Evolutionary conservation across 192 early-diverging fungal species (phyloP).

Genomic region (Backusella sp.): DNA sequence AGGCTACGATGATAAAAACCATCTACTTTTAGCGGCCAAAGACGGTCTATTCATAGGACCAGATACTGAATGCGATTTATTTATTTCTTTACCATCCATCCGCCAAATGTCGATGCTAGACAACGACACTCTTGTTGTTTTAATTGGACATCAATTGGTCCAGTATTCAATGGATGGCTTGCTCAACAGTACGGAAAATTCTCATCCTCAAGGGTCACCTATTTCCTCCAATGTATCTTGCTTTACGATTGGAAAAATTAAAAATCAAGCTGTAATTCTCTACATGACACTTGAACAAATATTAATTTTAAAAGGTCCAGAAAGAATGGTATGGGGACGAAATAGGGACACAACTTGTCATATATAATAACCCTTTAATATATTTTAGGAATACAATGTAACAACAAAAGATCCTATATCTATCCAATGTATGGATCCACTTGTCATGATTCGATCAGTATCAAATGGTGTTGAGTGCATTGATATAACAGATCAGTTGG

Average conservation of each 20-base stretch:
- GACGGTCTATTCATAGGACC: background rate
- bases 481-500: background rate
- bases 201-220: background rate
- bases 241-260: conserved; percentile 8
- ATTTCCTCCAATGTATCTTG: background rate
- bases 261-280: background rate
- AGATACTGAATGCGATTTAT: background rate
- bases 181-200: background rate
- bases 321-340: background rate
- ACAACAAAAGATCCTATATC: background rate
- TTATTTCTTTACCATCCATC: background rate
- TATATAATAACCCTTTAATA: background rate
- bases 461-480: background rate
- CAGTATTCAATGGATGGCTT: background rate
- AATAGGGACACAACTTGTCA: background rate
- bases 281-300: conserved; percentile 1
- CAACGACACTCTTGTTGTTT: background rate
- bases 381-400: background rate
- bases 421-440: background rate
- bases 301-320: background rate
- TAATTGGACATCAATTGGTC: background rate
- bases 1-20: background rate
- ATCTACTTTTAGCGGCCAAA: background rate
- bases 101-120: background rate
- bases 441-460: background rate